Evolutionary conservation across 139 green algal genomes (phyloP).

Genomic region (Closterium sp.): DNA sequence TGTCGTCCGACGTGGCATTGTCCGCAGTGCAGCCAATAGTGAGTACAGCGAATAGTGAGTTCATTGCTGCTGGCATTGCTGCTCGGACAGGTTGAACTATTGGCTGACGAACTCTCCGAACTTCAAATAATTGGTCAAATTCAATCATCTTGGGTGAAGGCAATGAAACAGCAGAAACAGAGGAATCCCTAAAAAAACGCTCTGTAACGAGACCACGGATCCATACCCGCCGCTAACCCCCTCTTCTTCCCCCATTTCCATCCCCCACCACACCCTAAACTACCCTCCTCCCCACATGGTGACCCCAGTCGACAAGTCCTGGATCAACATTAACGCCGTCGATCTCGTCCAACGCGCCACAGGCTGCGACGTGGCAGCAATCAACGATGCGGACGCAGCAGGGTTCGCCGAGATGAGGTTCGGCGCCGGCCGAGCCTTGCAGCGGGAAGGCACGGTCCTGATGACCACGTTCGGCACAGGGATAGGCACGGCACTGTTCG

Average conservation of each 20-base stretch:
- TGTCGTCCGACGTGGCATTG: constrained; percentile 13
- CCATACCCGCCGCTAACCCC: neutral
- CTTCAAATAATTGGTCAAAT: no score
- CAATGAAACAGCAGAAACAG: no score
- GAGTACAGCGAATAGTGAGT: neutral
- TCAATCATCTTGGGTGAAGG: no score
- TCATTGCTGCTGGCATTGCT: neutral
- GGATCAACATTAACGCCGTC: constrained; percentile 10
- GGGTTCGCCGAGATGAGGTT: constrained; percentile 23
- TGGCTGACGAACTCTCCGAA: no score
- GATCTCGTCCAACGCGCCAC: constrained; percentile 9
- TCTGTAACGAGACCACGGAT: neutral
- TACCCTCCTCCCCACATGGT: neutral
- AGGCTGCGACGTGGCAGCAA: constrained; percentile 2
- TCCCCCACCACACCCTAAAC: neutral
- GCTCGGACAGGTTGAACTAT: no score
- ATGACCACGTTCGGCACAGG: constrained; percentile 32
- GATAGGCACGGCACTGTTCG: constrained; percentile 28
- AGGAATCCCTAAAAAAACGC: no score
- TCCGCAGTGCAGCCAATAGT: constrained; percentile 20
- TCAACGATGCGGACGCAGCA: constrained; percentile 35
- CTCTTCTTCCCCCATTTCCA: neutral
- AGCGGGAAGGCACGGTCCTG: neutral
- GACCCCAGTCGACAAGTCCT: constrained; percentile 33
- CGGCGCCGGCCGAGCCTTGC: neutral